Evolutionary conservation across 2,329 filamentous ascomycete species (phyloP).

Genomic region (Colletotrichum graminicola): DNA sequence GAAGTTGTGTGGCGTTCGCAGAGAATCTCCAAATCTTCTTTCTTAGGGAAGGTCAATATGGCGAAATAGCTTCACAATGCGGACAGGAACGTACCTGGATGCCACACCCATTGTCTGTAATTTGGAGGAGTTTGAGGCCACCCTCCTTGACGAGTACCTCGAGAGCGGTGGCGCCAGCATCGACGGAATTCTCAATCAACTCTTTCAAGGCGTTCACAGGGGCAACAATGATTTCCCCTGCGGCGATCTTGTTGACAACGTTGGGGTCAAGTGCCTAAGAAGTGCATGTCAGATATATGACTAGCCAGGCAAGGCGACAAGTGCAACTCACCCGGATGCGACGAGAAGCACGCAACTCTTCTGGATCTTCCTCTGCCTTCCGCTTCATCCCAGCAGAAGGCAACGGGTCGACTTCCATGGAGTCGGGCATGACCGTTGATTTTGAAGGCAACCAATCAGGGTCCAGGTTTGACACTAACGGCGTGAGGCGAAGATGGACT

Average conservation of each 20-base stretch:
- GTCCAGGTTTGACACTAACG: neutral
- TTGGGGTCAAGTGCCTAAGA: conserved; percentile 84
- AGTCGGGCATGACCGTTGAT: conserved; percentile 49
- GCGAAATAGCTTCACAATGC: neutral
- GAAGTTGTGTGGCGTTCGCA: conserved; percentile 98
- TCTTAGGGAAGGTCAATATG: conserved; percentile 63
- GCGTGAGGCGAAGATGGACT: neutral
- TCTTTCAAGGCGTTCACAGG: conserved; percentile 97
- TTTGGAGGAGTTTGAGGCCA: conserved; percentile 93
- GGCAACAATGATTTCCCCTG: conserved; percentile 97
- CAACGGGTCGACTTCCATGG: conserved; percentile 59
- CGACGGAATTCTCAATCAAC: conserved; percentile 95
- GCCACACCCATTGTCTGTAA: conserved; percentile 96
- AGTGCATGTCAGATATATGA: conserved; percentile 17
- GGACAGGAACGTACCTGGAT: conserved; percentile 75
- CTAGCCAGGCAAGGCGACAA: conserved; percentile 16
- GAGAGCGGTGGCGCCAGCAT: conserved; percentile 92
- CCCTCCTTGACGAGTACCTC: conserved; percentile 96
- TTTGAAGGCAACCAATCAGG: neutral
- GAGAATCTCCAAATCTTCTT: conserved; percentile 89
- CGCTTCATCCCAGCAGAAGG: conserved; percentile 60
- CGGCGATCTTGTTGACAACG: conserved; percentile 98
- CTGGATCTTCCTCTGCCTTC: conserved; percentile 57
- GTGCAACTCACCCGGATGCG: conserved; percentile 61
- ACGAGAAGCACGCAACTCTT: conserved; percentile 56